Evolutionary conservation across 139 green algal species (phyloP), one percentile per base, ranked within the genome.

Genomic region (Mychonastes homosphaera): DNA sequence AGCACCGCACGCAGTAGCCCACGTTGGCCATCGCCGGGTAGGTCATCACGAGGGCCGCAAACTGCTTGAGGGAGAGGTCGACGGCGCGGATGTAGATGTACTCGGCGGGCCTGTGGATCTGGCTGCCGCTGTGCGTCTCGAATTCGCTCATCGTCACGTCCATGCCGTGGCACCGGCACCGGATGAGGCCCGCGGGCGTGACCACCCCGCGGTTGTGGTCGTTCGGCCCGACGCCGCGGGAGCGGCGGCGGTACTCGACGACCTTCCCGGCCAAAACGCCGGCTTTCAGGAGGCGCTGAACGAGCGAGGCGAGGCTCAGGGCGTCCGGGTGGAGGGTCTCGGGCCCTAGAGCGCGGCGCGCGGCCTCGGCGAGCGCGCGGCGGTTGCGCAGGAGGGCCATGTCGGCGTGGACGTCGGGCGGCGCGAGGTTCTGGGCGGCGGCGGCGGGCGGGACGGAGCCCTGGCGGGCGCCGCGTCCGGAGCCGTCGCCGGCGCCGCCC

Each of bases 141-240:
- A 65, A 65, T 35, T 65, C 58, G 24, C 33, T 51, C 58, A 65
- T 65, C 23, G 58, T 65, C 44, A 65, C 44, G 47, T 65, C 58
- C 13, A 40, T 13, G 35, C 36, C 27, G 34, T 65, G 58, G 28
- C 58, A 65, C 34, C 45, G 24, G 35, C 58, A 65, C 18, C 47
- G 46, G 58, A 65, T 65, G 16, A 65, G 47, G 3, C 58, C 58
- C 21, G 58, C 58, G 15, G 30, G 47, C 16, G 58, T 65, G 35
- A 65, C 57, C 26, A 23, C 8, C 26, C 58, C 58, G 0, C 35
- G 24, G 35, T 65, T 65, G 58, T 65, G 57, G 47, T 65, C 58
- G 34, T 18, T 8, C 21, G 58, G 58, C 3, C 36, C 34, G 26
- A 65, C 46, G 39, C 58, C 58, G 47, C 57, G 56, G 27, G 45